Percentiles rank a stretch among this genome's conserved stretches.
These are phyloP conservation scores for Magnusiomyces tetraspermus DNA, from an alignment of 1,139 yeast species.

Conservation along the genomic window DNA sequence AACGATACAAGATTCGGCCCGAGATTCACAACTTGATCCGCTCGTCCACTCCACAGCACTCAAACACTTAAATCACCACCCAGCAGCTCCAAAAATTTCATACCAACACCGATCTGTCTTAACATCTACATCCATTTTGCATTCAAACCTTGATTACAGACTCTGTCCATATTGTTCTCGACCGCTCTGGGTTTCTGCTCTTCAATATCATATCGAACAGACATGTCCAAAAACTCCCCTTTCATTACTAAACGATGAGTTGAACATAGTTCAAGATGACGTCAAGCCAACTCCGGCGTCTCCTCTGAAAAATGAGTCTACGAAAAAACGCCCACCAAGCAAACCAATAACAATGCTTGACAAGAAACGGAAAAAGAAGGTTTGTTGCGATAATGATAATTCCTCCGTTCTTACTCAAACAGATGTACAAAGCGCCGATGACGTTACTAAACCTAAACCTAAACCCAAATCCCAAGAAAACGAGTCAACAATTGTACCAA, in stretches of 20 bases:
- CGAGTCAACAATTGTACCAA: no score
- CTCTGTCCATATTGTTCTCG: conserved; percentile 29
- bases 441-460: no score
- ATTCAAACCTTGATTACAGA: conserved; percentile 24
- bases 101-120: conserved; percentile 12
- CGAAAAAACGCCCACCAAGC: neutral
- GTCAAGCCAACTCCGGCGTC: neutral
- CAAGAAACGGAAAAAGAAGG: neutral
- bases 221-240: conserved; percentile 16
- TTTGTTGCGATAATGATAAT: no score
- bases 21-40: neutral
- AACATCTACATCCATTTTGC: conserved; percentile 15
- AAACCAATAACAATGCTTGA: neutral
- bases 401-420: no score
- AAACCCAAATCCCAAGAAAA: no score
- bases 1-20: neutral
- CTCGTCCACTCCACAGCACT: neutral
- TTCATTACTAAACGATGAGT: neutral
- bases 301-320: neutral
- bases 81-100: conserved; percentile 14
- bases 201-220: conserved; percentile 22
- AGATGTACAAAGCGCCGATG: no score
- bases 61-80: neutral
- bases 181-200: conserved; percentile 25
- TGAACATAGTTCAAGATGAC: neutral